Percentiles rank a stretch among this genome's conserved stretches.
Evolutionary conservation across 2,329 filamentous ascomycete species (phyloP).

Genomic region (Atkinsonella texensis): DNA sequence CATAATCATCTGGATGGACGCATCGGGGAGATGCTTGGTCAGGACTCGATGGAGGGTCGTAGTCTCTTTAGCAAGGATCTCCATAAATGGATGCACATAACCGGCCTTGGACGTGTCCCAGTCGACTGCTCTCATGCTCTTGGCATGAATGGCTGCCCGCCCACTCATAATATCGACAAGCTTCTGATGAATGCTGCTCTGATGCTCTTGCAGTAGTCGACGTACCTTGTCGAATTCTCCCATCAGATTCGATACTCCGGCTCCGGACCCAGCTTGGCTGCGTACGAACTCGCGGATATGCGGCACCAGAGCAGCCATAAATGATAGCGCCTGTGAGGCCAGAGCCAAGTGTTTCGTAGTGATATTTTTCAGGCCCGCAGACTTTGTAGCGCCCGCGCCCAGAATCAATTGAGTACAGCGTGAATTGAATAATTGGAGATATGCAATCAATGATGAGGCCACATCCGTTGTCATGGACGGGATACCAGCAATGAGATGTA

Average conservation of each 20-base stretch:
- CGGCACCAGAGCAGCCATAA: constrained; percentile 76
- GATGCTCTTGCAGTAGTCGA: constrained; percentile 75
- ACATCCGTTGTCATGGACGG: constrained; percentile 84
- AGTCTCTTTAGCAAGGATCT: constrained; percentile 77
- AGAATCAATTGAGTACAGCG: constrained; percentile 93
- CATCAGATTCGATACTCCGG: constrained; percentile 47
- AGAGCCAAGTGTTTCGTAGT: constrained; percentile 90
- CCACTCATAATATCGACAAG: constrained; percentile 84
- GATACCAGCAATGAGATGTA: constrained; percentile 72
- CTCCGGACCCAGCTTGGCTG: constrained; percentile 50
- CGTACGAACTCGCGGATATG: constrained; percentile 87
- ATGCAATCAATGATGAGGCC: constrained; percentile 66
- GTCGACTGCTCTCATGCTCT: constrained; percentile 59
- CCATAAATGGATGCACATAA: constrained; percentile 61
- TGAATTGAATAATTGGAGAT: constrained; percentile 89
- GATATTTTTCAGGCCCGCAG: constrained; percentile 88
- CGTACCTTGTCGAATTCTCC: constrained; percentile 83
- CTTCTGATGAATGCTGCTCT: constrained; percentile 83
- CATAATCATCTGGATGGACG: constrained; percentile 74
- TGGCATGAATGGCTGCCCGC: constrained; percentile 61
- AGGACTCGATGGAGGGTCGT: constrained; percentile 73
- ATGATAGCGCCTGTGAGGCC: constrained; percentile 77
- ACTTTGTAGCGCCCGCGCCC: constrained; percentile 79
- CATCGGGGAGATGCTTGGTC: constrained; percentile 67
- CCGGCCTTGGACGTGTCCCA: constrained; percentile 48